Base-by-base conservation (phyloP, 768 basidiomycete genomes). In the Auricularia auricula-judae region DNA sequence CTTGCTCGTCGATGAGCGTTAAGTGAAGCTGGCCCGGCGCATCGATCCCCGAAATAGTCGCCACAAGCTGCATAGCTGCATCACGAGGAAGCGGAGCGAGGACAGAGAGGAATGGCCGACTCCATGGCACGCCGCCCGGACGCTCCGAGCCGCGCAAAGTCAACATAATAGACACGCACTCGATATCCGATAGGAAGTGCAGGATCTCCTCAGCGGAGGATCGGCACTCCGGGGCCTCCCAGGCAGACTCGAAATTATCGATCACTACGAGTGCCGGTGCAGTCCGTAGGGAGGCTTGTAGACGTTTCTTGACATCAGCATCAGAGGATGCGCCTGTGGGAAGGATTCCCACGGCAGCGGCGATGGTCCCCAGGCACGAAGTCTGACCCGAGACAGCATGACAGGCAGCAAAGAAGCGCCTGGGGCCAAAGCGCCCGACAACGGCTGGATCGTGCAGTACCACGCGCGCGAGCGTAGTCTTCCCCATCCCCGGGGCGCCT, bases 81-180 rank as follows among this genome's bases (percentile, higher is more conserved):
- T 39, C 21, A 47, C 47, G 43, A 65, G 68, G 69, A 36, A 71
- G 63, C 12, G 70, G 67, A 34, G 56, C 62, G 43, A 71, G 65
- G 7, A 33, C 18, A 61, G 68, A 68, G 16, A 70, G 58, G 44
- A 67, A 66, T 3, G 70, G 70, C 21, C 68, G 65, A 16, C 69
- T 64, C 70, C 70, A 71, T 12, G 68, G 61, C 3, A 69, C 63
- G 10, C 68, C 68, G 3, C 59, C 64, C 58, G 70, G 70, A n/a
- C 70, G 65, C 53, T 71, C 69, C 3, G 70, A 65, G 2, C 70
- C 70, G 34, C 70, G 67, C 69, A 71, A 53, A 5, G 70, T 71
- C 34, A 71, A 60, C 14, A 69, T 21, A n/a, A 71, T 59, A 3
- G 70, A 63, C 16, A 71, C 65, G 36, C 35, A 67, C 34, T 64